Conservation (phyloP, 306 rosid species). For the Acacia crassicarpa region DNA sequence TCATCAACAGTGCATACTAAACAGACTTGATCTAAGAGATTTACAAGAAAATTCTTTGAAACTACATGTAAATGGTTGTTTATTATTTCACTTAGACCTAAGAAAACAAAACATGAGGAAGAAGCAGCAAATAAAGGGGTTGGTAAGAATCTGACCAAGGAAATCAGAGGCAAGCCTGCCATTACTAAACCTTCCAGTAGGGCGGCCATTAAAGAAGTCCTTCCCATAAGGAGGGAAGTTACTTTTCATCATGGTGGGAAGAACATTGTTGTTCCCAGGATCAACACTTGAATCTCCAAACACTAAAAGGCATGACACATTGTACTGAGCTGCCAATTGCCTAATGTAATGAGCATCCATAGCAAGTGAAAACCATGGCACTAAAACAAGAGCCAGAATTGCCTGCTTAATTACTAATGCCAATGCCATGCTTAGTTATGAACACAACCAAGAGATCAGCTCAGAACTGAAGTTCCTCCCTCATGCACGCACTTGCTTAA, state of each 20-base stretch:
- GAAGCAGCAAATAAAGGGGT: background rate
- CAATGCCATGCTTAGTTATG: background rate
- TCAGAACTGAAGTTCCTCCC: background rate
- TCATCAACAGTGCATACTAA: too few species aligned
- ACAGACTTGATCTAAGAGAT: background rate
- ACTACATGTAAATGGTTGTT: background rate
- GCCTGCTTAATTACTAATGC: background rate
- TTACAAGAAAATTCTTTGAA: background rate
- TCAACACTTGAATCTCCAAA: conserved; percentile 89
- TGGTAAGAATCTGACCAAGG: conserved; percentile 46
- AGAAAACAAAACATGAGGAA: background rate
- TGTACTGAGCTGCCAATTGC: conserved; percentile 36
- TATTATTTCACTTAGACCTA: background rate
- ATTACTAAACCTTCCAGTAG: conserved; percentile 70
- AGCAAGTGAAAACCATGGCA: conserved; percentile 38
- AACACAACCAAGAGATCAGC: background rate
- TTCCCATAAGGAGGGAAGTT: conserved; percentile 79
- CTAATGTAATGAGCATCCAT: conserved; percentile 12
- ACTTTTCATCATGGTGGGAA: conserved; percentile 56
- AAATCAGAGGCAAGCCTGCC: conserved; percentile 79
- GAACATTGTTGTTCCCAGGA: conserved; percentile 74
- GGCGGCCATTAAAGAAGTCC: conserved; percentile 54
- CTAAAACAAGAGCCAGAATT: conserved; percentile 4
- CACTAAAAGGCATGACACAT: conserved; percentile 51
- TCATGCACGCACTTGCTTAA: conserved; percentile 11